A percentile compares a stretch with the other conserved stretches of the same genome.
phyloP scores from a whole-genome alignment of 495 filamentous ascomycete genomes.

The Daldinia bambusicola region DNA sequence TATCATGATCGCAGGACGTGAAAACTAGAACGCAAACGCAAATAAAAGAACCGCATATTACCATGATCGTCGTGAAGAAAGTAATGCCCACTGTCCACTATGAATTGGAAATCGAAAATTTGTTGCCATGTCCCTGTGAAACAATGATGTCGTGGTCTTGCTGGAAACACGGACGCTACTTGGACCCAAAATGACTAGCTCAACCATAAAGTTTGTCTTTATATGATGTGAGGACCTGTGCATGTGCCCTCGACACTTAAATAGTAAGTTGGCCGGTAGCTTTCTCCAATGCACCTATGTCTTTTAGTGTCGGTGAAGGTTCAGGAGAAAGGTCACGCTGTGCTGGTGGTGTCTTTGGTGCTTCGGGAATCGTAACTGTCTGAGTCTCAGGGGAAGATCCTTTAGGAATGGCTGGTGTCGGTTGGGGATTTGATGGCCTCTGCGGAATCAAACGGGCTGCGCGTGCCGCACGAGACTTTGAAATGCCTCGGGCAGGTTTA shows the following conservation, averaged over 20 bases:
- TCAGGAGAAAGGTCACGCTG: background rate
- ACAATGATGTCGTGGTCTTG: background rate
- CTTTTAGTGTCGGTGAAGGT: background rate
- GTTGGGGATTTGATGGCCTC: background rate
- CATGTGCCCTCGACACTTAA: background rate
- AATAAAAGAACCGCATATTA: background rate
- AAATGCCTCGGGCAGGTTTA: background rate
- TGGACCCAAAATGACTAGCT: background rate
- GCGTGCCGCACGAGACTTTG: background rate
- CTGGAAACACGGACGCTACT: background rate
- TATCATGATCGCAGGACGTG: background rate
- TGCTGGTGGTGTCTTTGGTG: background rate
- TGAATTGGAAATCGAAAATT: background rate
- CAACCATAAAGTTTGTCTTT: background rate
- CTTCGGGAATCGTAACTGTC: background rate
- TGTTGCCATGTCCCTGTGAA: background rate
- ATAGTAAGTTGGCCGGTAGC: background rate
- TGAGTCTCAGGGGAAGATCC: background rate
- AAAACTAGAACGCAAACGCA: background rate
- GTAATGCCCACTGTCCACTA: background rate
- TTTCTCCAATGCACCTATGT: background rate
- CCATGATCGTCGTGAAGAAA: background rate
- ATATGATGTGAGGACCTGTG: background rate
- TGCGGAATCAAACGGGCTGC: background rate
- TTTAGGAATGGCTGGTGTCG: background rate